Conservation (phyloP, 2,329 filamentous ascomycete species). For the Pseudopithomyces maydicus region DNA sequence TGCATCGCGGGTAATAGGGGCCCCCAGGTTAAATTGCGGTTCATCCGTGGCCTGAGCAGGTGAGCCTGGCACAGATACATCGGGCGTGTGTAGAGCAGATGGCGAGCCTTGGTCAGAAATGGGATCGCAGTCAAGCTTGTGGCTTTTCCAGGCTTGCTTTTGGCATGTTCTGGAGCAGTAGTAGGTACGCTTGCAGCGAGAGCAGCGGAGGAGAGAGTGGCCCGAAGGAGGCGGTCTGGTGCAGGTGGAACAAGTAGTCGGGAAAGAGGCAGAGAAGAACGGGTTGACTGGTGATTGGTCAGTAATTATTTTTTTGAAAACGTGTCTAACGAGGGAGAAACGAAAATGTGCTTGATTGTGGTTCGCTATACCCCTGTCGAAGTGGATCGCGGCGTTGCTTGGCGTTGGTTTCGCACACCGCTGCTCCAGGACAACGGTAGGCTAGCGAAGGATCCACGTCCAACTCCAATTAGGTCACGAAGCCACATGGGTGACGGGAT, state of each 20-base stretch:
- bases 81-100: conserved; percentile 31
- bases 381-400: conserved; percentile 2
- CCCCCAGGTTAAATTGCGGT: neutral
- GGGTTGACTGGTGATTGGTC: conserved; percentile 5
- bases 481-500: neutral
- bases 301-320: conserved; percentile 6
- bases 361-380: neutral
- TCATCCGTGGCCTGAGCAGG: conserved; percentile 4
- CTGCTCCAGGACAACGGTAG: conserved; percentile 4
- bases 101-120: conserved; percentile 27
- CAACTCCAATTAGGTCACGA: neutral
- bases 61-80: conserved; percentile 28
- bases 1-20: neutral
- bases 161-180: conserved; percentile 62
- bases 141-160: conserved; percentile 56
- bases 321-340: neutral
- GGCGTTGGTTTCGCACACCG: conserved; percentile 6
- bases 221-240: conserved; percentile 29
- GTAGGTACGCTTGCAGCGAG: conserved; percentile 52
- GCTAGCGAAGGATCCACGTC: neutral
- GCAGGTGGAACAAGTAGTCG: conserved; percentile 22
- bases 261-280: conserved; percentile 5
- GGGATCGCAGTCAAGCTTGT: conserved; percentile 53
- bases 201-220: conserved; percentile 43
- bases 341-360: conserved; percentile 3